Percentiles rank a stretch among this genome's conserved stretches.
These are phyloP conservation scores for Auxenochlorella pyrenoidosa DNA, from an alignment of 139 green algal species.

Conservation along the genomic window DNA sequence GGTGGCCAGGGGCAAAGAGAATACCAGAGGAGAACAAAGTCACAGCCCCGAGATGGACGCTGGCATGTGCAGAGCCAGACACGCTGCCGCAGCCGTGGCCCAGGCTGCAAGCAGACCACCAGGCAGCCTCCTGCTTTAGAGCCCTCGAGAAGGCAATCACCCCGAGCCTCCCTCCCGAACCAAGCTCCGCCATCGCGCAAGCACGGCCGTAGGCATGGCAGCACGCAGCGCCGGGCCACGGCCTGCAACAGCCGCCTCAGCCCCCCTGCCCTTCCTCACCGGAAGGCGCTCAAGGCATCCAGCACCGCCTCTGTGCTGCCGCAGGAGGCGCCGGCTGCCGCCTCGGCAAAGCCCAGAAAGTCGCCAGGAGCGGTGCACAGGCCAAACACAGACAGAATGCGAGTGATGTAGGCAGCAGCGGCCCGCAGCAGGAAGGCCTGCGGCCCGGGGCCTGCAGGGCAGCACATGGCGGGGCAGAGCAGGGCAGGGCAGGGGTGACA, in stretches of 20 bases:
- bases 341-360: conserved; percentile 56
- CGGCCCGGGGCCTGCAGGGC: conserved; percentile 41
- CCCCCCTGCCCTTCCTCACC: too few relatives aligned
- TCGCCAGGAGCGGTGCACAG: conserved; percentile 63
- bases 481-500: too few relatives aligned
- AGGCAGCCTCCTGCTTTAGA: background rate
- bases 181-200: too few relatives aligned
- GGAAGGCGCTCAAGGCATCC: conserved; percentile 84
- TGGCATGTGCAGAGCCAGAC: too few relatives aligned
- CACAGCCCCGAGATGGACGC: too few relatives aligned
- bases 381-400: conserved; percentile 87
- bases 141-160: too few relatives aligned
- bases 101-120: background rate
- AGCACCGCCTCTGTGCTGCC: conserved; percentile 56
- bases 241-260: too few relatives aligned
- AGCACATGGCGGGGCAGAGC: background rate
- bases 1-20: too few relatives aligned
- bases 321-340: background rate
- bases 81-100: background rate
- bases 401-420: conserved; percentile 78
- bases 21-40: too few relatives aligned
- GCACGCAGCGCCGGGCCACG: too few relatives aligned
- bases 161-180: too few relatives aligned
- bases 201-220: too few relatives aligned
- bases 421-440: conserved; percentile 84